phyloP scores from a whole-genome alignment of 2,329 filamentous ascomycete species.

The Paecilomyces dactylethromorphus region DNA sequence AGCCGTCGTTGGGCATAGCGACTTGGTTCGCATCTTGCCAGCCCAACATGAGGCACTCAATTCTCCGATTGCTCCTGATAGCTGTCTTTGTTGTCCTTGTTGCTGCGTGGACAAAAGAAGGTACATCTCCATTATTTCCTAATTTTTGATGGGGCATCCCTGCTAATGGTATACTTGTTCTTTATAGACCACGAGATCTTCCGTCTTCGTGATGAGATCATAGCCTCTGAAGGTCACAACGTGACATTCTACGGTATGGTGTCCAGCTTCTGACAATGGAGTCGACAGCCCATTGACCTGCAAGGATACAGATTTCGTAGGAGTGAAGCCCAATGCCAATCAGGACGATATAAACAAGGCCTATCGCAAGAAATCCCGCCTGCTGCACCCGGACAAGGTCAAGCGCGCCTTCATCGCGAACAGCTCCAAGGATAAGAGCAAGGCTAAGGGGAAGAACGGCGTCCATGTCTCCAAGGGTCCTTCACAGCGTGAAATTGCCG shows the following conservation, averaged over 20 bases:
- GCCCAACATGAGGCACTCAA: slow-evolving; percentile 62
- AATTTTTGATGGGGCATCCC: background rate
- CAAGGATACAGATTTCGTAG: slow-evolving; percentile 64
- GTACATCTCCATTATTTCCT: slow-evolving; percentile 39
- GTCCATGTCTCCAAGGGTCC: slow-evolving; percentile 65
- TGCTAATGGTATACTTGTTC: slow-evolving; percentile 2
- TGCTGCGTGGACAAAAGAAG: slow-evolving; percentile 81
- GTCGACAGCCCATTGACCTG: background rate
- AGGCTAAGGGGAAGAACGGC: slow-evolving; percentile 50
- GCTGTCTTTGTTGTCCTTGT: slow-evolving; percentile 62
- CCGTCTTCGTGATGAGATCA: slow-evolving; percentile 81
- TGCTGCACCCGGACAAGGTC: slow-evolving; percentile 92
- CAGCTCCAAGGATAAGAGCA: slow-evolving; percentile 49
- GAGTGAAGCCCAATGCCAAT: slow-evolving; percentile 63
- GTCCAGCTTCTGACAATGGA: background rate
- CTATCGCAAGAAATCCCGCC: slow-evolving; percentile 78
- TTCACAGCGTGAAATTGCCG: slow-evolving; percentile 65
- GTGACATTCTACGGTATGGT: slow-evolving; percentile 75
- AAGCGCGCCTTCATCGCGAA: slow-evolving; percentile 73
- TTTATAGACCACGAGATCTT: slow-evolving; percentile 90
- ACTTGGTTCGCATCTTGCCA: slow-evolving; percentile 7
- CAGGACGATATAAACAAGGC: slow-evolving; percentile 90
- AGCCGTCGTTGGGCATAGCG: slow-evolving; percentile 5
- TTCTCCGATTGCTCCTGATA: slow-evolving; percentile 60
- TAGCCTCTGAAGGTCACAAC: slow-evolving; percentile 64